Evolutionary conservation across 108 stramenopile species (phyloP).

Genomic region (Cyclotella baltica): DNA sequence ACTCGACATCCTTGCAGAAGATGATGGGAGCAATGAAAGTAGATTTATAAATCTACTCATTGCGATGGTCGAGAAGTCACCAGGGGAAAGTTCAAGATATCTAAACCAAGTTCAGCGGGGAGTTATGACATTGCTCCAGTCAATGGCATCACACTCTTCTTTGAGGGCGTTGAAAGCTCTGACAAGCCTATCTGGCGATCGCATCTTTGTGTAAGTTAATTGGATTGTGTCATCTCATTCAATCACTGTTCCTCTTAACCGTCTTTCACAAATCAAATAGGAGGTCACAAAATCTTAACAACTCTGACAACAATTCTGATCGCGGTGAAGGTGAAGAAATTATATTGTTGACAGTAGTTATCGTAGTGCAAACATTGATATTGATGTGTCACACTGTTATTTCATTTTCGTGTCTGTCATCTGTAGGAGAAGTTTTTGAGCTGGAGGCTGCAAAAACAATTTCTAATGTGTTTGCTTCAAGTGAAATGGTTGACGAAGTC

Average conservation of each 20-base stretch:
- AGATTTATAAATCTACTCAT: conserved; percentile 69
- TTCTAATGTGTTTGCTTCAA: conserved; percentile 51
- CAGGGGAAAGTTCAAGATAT: conserved; percentile 59
- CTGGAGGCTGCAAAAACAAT: conserved; percentile 68
- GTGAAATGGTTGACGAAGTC: conserved; percentile 51
- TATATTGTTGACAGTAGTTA: too few relatives aligned
- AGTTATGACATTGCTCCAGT: conserved; percentile 67
- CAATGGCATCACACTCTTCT: conserved; percentile 75
- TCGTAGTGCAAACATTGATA: background rate
- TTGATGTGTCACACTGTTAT: background rate
- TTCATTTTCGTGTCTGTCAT: conserved; percentile 3
- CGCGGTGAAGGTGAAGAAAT: too few relatives aligned
- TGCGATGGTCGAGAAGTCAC: conserved; percentile 51
- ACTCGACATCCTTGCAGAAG: conserved; percentile 42
- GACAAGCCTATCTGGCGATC: conserved; percentile 51
- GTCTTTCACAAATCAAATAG: too few relatives aligned
- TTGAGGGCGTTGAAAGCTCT: conserved; percentile 62
- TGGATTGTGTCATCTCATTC: too few relatives aligned
- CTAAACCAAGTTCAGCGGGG: conserved; percentile 81
- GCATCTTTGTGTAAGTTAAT: conserved; percentile 44
- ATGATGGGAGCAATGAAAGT: conserved; percentile 56
- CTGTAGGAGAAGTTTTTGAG: conserved; percentile 53
- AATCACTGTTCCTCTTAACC: too few relatives aligned
- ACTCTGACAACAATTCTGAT: too few relatives aligned
- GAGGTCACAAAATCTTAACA: too few relatives aligned